phyloP scores from a whole-genome alignment of 495 filamentous ascomycete genomes.

The Hypomontagnella monticulosa region DNA sequence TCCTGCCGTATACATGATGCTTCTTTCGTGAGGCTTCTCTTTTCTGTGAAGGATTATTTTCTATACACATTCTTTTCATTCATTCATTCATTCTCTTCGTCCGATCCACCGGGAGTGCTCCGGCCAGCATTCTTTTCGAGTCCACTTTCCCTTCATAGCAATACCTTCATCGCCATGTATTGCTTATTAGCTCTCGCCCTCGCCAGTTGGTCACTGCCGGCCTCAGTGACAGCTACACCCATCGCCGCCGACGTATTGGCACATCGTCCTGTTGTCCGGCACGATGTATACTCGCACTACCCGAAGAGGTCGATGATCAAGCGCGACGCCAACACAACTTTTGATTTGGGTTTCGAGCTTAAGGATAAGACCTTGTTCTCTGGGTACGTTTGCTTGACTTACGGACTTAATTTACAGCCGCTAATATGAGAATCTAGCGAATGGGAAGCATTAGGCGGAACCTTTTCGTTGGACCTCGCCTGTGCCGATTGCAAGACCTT shows the following conservation, averaged over 20 bases:
- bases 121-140: slow-evolving; percentile 15
- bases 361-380: slow-evolving; percentile 29
- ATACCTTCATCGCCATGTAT: slow-evolving; percentile 16
- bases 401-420: neutral
- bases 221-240: slow-evolving; percentile 24
- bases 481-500: slow-evolving; percentile 40
- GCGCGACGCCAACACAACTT: slow-evolving; percentile 37
- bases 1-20: neutral
- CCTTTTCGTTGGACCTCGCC: slow-evolving; percentile 25
- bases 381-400: slow-evolving; percentile 24
- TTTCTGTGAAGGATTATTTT: slow-evolving; percentile 2
- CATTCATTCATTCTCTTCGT: slow-evolving; percentile 1
- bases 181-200: slow-evolving; percentile 13
- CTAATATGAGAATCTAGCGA: slow-evolving; percentile 6
- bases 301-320: slow-evolving; percentile 23
- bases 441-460: slow-evolving; percentile 14
- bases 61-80: neutral
- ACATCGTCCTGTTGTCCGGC: neutral
- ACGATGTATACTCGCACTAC: slow-evolving; percentile 5
- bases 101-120: slow-evolving; percentile 16
- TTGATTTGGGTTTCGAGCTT: slow-evolving; percentile 33
- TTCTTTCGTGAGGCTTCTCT: slow-evolving; percentile 15
- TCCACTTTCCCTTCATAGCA: slow-evolving; percentile 12
- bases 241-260: slow-evolving; percentile 9
- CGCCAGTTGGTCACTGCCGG: slow-evolving; percentile 29